These are phyloP conservation scores for Candida alai DNA, from an alignment of 805 yeast genomes.

Conservation along the genomic window DNA sequence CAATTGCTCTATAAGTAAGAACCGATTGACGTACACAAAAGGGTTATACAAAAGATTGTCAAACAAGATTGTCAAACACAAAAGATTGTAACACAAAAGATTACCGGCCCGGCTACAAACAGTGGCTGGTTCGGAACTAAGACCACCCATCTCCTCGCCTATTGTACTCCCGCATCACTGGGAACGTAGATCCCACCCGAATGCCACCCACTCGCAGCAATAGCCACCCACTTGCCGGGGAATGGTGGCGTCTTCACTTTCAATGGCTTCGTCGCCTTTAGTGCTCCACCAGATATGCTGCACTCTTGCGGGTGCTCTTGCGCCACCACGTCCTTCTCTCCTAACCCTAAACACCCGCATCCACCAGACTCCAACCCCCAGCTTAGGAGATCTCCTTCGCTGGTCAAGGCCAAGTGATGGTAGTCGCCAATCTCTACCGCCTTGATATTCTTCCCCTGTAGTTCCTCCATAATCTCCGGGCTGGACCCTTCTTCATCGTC, in stretches of 20 bases:
- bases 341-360: constrained; percentile 75
- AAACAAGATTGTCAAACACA: no score
- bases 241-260: constrained; percentile 37
- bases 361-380: constrained; percentile 66
- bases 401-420: constrained; percentile 61
- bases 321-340: constrained; percentile 13
- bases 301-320: constrained; percentile 5
- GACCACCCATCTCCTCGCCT: no score
- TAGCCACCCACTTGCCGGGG: constrained; percentile 48
- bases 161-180: neutral
- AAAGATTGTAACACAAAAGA: no score
- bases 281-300: constrained; percentile 22
- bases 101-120: no score
- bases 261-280: constrained; percentile 17
- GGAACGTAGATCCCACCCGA: constrained; percentile 52
- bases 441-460: constrained; percentile 29
- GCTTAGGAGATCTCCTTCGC: constrained; percentile 50
- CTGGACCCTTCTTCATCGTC: constrained; percentile 14
- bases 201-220: constrained; percentile 81
- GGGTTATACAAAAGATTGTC: no score
- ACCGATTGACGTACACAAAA: no score
- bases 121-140: no score
- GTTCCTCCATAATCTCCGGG: constrained; percentile 6
- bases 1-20: no score
- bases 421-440: constrained; percentile 69